Evolutionary conservation across 2,329 filamentous ascomycete species (phyloP).

Genomic region (Colletotrichum gloeosporioides): DNA sequence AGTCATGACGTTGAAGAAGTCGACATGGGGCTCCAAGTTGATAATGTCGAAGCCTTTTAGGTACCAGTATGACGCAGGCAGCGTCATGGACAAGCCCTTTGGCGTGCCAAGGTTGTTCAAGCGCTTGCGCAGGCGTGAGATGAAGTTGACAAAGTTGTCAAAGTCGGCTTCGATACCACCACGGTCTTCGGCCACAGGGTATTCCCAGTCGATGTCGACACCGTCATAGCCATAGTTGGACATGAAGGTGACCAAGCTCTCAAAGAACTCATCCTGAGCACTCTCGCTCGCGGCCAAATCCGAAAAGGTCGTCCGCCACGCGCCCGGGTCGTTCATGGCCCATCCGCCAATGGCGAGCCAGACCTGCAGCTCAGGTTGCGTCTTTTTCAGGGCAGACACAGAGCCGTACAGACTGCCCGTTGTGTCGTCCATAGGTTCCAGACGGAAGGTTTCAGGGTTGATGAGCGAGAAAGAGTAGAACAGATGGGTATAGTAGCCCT

Average conservation of each 20-base stretch:
- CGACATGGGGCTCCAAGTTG: slow-evolving; percentile 23
- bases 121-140: not conserved
- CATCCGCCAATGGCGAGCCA: slow-evolving; percentile 48
- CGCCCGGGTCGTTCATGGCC: slow-evolving; percentile 41
- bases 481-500: slow-evolving; percentile 26
- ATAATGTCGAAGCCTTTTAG: not conserved
- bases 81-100: slow-evolving; percentile 4
- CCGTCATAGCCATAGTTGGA: slow-evolving; percentile 29
- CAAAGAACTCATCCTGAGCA: slow-evolving; percentile 24
- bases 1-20: slow-evolving; percentile 29
- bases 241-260: slow-evolving; percentile 24
- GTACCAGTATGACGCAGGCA: slow-evolving; percentile 20
- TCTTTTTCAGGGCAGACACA: slow-evolving; percentile 29
- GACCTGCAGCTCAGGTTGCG: slow-evolving; percentile 33
- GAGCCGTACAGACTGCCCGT: not conserved
- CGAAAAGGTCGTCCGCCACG: slow-evolving; percentile 29
- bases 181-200: slow-evolving; percentile 21
- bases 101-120: not conserved
- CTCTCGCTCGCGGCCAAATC: slow-evolving; percentile 16
- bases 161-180: slow-evolving; percentile 18
- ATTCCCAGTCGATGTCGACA: slow-evolving; percentile 31
- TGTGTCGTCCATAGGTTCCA: slow-evolving; percentile 17
- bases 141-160: slow-evolving; percentile 14
- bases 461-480: slow-evolving; percentile 36
- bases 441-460: slow-evolving; percentile 31